Percentiles rank a stretch among this genome's conserved stretches.
Evolutionary conservation across 2,329 filamentous ascomycete species (phyloP).

Genomic region (Ophiostoma piceae): DNA sequence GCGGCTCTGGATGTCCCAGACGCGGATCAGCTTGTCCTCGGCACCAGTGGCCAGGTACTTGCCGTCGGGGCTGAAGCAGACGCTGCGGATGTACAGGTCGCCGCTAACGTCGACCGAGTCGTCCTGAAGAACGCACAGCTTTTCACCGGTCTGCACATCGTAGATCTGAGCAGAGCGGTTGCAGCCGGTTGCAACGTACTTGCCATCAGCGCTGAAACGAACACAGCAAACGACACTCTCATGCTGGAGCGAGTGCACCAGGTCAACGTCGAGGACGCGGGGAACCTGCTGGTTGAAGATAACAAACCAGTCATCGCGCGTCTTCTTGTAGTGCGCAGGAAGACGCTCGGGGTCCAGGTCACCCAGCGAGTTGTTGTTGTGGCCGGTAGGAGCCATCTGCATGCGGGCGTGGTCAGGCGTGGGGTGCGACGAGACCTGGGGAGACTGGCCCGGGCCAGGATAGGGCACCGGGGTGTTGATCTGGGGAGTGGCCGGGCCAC

Average conservation of each 20-base stretch:
- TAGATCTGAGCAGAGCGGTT: constrained; percentile 99
- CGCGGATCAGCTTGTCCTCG: constrained; percentile 93
- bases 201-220: constrained; percentile 90
- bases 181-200: constrained; percentile 93
- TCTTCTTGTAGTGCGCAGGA: constrained; percentile 81
- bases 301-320: constrained; percentile 87
- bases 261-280: constrained; percentile 83
- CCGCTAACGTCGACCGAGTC: constrained; percentile 80
- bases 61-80: constrained; percentile 97
- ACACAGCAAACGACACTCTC: constrained; percentile 98
- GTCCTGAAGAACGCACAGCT: constrained; percentile 86
- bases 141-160: constrained; percentile 80
- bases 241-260: constrained; percentile 87
- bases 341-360: constrained; percentile 84
- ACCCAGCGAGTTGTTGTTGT: constrained; percentile 61
- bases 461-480: constrained; percentile 85
- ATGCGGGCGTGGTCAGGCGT: constrained; percentile 62
- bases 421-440: constrained; percentile 74
- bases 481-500: constrained; percentile 80
- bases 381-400: constrained; percentile 46
- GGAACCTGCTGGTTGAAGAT: constrained; percentile 93
- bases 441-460: constrained; percentile 73
- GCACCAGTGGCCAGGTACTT: constrained; percentile 91
- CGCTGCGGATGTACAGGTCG: constrained; percentile 93
- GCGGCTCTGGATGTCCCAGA: constrained; percentile 86